Base-by-base conservation (phyloP, 768 basidiomycete species). In the Serpula lacrymans region DNA sequence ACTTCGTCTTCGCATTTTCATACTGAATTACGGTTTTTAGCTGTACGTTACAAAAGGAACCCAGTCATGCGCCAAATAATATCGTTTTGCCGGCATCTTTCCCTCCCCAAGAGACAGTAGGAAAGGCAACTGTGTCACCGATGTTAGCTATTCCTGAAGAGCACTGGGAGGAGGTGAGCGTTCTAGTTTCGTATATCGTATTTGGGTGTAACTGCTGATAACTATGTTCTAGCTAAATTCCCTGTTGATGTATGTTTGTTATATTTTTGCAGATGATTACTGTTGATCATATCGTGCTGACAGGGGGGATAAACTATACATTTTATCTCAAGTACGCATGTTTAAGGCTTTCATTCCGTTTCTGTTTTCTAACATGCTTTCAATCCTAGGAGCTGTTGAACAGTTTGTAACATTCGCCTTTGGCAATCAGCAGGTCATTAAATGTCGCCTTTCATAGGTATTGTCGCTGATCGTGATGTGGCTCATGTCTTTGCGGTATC, bases 291-390 rank as follows among this genome's bases (percentile, higher is more conserved):
- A n/a, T n/a, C n/a, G n/a, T n/a, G n/a, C n/a, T 40, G 7, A 20
- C 26, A 74, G 72, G 6, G 52, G 72, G 23, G 74, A 77, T 45
- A 78, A 79, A 57, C 78, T 72, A 37, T 55, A 75, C 10, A 60
- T 69, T 4, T 70, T 77, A 31, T 77, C 75, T 1, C 65, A 71
- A 58, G 72, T 73, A 37, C 17, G 60, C 40, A 8, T 17, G 25
- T 16, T n/a, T n/a, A n/a, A n/a, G n/a, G n/a, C n/a, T 34, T 25
- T 26, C 4, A 9, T 13, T 30, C 20, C 34, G 20, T 37, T 29
- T 14, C 13, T 11, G 13, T 29, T 33, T n/a, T 16, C 12, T 5
- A 40, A 25, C 34, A n/a, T 30, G 38, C 37, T n/a, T n/a, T n/a
- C n/a, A n/a, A n/a, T n/a, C n/a, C n/a, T n/a, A 71, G 63, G 63